Base-by-base conservation (phyloP, 176 grass and related monocot genomes). In the Rhynchospora breviuscula region DNA sequence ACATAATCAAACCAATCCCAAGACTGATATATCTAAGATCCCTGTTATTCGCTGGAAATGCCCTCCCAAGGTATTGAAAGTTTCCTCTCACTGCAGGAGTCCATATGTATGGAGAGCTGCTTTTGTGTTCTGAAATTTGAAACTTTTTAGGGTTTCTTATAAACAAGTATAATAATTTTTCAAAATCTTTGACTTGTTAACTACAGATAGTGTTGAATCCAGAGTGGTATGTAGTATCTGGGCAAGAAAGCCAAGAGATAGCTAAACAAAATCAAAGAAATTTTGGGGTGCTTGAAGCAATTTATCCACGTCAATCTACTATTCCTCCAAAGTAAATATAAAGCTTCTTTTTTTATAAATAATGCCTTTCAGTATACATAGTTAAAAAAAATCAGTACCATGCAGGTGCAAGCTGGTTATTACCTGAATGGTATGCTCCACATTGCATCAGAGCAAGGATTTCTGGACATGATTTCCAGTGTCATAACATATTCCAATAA, bases 261-360 rank as follows among this genome's bases (percentile, higher is more conserved):
- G 59, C 76, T 69, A 57, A 86, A 79, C 90, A 99, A 86, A 88
- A 95, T 86, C 86, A 93, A 56, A 95, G 96, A 87, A 86, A 93
- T 67, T 81, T 93, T 80, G 91, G 91, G 83, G 83, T 84, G 45
- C 97, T 99, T 43, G 97, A 99, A 89, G 93, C 97, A 88, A 96
- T 99, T 83, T 99, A 99, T 89, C 97, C 97, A 69, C 93, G 97
- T 8, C 78, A 83, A 60, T 90, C 89, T 11, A 92, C 85, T 61
- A 92, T 99, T 81, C 97, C 97, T 59, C 88, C 89, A 81, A 96
- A 95, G 97, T 99, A 93, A 92, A 90, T 56, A 77, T 77, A 56
- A 15, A 67, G 10, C 21, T 86, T 75, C 19, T 71, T 81, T 83
- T 83, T 88, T 23, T 23, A 83, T 46, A 83, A 70, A 47, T 40